These are phyloP conservation scores for Lactarius psammicola DNA, from an alignment of 768 basidiomycete genomes.

Conservation along the genomic window DNA sequence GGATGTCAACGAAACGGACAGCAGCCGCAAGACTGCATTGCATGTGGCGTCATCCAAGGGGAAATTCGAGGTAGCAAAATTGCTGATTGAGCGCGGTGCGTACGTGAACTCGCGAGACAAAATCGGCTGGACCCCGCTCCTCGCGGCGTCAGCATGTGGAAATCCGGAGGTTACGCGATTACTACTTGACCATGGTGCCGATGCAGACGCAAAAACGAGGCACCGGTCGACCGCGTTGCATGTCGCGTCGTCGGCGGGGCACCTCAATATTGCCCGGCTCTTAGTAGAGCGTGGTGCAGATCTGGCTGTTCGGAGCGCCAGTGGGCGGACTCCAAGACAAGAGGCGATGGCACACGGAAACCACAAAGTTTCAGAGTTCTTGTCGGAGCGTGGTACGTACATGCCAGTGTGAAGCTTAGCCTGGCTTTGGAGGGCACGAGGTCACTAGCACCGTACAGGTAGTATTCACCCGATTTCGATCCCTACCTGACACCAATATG, in stretches of 20 bases:
- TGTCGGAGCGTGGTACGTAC: not conserved
- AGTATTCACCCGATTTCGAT: too few species aligned
- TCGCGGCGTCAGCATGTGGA: not conserved
- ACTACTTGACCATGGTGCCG: not conserved
- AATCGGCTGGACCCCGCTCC: not conserved
- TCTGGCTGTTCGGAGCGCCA: not conserved
- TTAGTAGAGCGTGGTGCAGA: conserved; percentile 1
- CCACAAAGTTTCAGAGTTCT: not conserved
- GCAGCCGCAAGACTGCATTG: not conserved
- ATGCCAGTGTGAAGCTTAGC: too few species aligned
- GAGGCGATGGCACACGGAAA: not conserved
- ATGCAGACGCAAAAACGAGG: not conserved
- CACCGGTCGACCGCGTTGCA: not conserved
- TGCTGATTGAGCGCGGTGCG: not conserved
- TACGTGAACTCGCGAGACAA: not conserved
- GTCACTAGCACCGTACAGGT: too few species aligned
- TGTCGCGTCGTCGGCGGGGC: not conserved
- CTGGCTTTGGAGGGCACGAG: too few species aligned
- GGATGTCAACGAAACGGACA: not conserved
- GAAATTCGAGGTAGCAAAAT: not conserved
- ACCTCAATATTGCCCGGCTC: not conserved
- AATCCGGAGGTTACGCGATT: not conserved
- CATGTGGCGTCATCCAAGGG: not conserved
- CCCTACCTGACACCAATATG: too few species aligned
- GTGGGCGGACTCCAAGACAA: not conserved